phyloP scores from a whole-genome alignment of 768 basidiomycete species.

The Mycena sanguinolenta region DNA sequence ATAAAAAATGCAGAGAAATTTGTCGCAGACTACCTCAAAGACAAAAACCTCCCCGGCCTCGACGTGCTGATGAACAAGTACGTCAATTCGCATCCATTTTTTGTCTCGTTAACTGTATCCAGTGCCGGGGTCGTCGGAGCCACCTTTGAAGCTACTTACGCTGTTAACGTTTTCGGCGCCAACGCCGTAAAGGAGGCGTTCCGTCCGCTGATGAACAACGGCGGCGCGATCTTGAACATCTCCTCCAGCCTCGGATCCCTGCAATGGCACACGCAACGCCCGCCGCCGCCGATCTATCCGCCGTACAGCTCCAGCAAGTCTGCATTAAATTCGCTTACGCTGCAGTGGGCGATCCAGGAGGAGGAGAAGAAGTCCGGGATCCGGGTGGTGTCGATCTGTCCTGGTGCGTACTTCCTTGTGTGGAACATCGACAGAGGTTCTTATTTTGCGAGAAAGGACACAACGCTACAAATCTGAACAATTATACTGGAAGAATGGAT shows the following conservation, averaged over 20 bases:
- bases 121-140: not conserved
- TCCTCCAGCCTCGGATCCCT: slow-evolving; percentile 20
- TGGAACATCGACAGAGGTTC: too few species aligned
- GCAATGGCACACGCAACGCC: not conserved
- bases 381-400: slow-evolving; percentile 15
- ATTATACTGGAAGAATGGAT: slow-evolving; percentile 1
- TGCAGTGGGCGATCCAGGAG: slow-evolving; percentile 29
- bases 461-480: slow-evolving; percentile 22
- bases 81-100: too few species aligned
- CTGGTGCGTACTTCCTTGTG: too few species aligned
- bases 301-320: slow-evolving; percentile 28
- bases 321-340: slow-evolving; percentile 28
- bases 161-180: slow-evolving; percentile 28
- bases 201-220: slow-evolving; percentile 20
- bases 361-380: slow-evolving; percentile 15
- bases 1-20: slow-evolving; percentile 15
- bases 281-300: not conserved
- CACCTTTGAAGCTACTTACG: slow-evolving; percentile 6
- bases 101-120: not conserved
- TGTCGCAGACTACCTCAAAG: not conserved
- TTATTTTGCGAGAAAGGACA: not conserved
- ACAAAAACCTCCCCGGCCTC: not conserved
- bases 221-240: slow-evolving; percentile 30
- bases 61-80: slow-evolving; percentile 33
- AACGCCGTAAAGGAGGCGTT: slow-evolving; percentile 15